phyloP scores from a whole-genome alignment of 768 basidiomycete species.

The Boletus tylopilopsis region DNA sequence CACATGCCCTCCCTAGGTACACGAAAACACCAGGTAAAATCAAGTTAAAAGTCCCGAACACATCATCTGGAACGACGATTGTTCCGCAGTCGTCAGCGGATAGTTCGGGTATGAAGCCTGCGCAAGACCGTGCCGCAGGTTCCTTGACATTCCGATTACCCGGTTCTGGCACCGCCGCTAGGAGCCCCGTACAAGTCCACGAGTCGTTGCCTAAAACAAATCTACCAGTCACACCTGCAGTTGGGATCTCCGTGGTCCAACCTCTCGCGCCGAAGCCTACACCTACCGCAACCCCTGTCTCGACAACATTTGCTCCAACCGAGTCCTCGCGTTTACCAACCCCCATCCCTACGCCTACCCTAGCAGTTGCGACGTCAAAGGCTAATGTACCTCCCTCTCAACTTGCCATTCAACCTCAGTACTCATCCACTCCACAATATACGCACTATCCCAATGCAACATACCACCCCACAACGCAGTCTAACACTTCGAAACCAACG shows the following conservation, averaged over 20 bases:
- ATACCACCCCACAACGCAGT: slow-evolving; percentile 37
- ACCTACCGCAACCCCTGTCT: slow-evolving; percentile 13
- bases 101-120: slow-evolving; percentile 10
- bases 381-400: slow-evolving; percentile 30
- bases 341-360: slow-evolving; percentile 14
- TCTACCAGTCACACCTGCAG: slow-evolving; percentile 9
- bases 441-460: slow-evolving; percentile 56
- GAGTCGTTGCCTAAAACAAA: slow-evolving; percentile 20
- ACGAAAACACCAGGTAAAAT: slow-evolving; percentile 59
- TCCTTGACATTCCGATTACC: slow-evolving; percentile 24
- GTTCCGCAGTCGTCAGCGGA: slow-evolving; percentile 13
- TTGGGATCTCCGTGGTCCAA: slow-evolving; percentile 13
- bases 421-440: slow-evolving; percentile 33
- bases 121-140: slow-evolving; percentile 14
- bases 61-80: slow-evolving; percentile 21
- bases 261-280: slow-evolving; percentile 27
- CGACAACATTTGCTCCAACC: slow-evolving; percentile 21
- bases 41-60: slow-evolving; percentile 60
- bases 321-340: slow-evolving; percentile 21
- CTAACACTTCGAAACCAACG: slow-evolving; percentile 17
- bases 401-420: slow-evolving; percentile 29
- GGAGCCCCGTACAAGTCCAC: slow-evolving; percentile 20
- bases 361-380: slow-evolving; percentile 14
- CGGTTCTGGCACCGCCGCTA: slow-evolving; percentile 15
- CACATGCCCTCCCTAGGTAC: slow-evolving; percentile 62